Evolutionary conservation across 176 grass and related monocot genomes (phyloP), one percentile per base, ranked within the genome.

Genomic region (Rhynchospora breviuscula): DNA sequence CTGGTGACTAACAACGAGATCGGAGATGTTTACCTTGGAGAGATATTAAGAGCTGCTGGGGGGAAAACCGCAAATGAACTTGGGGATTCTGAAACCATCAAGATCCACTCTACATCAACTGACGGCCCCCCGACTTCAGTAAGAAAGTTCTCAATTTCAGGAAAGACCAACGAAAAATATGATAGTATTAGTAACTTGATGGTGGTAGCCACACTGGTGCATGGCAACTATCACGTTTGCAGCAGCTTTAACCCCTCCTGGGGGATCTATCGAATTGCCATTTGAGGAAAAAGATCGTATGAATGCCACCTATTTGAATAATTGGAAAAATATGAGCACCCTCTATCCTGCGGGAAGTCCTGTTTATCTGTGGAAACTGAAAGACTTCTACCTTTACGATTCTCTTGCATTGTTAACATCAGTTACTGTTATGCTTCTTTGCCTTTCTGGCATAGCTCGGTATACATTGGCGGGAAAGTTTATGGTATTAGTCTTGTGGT

Each of bases 21-120:
- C 2, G 77, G 77, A 11, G 77, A 80, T 26, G 54, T 80, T 62
- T 25, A 59, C 29, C 25, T 80, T 31, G 12, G 77, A 60, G 77
- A 80, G 52, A 61, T 43, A 11, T 19, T 80, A 80, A 54, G 77
- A 80, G 77, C 12, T 59, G 54, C 52, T 6, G 77, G 77, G 3
- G 77, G 77, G 0, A 80, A 59, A 10, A 80, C 77, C 5, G 2
- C 23, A 43, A 59, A 57, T 14, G 77, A 80, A 79, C 11, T 61
- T 13, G 22, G 25, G 5, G 22, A 0, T 61, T 60, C 51, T n/a
- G 26, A 59, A 61, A 14, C 6, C 25, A 15, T 21, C 19, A 22
- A 8, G 3, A 9, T 53, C 22, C 11, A 57, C 17, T 25, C 53
- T 79, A 60, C 29, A 44, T 22, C 77, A 80, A 18, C 8, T 61